These are phyloP conservation scores for Aspergillus chevalieri DNA, from an alignment of 2,329 filamentous ascomycete species.

Conservation along the genomic window DNA sequence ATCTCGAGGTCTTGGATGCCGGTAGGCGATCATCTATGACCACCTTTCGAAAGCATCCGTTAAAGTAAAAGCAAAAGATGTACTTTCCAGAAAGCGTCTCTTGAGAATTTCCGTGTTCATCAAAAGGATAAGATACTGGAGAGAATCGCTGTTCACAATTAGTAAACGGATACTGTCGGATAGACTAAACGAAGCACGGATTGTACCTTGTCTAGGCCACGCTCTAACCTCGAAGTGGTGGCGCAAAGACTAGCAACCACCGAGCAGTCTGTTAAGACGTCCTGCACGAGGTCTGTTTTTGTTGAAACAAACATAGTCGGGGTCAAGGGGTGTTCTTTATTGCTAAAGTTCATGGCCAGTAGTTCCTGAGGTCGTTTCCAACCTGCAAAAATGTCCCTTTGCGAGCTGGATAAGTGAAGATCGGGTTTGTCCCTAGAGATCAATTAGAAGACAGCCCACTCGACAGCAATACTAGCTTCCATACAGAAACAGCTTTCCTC, in stretches of 20 bases:
- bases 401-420: constrained; percentile 67
- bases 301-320: constrained; percentile 54
- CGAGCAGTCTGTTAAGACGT: constrained; percentile 92
- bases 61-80: constrained; percentile 87
- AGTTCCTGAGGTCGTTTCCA: constrained; percentile 76
- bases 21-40: constrained; percentile 85
- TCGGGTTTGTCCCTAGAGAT: constrained; percentile 57
- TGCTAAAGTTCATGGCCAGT: constrained; percentile 40
- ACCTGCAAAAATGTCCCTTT: constrained; percentile 68
- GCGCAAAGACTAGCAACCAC: constrained; percentile 94
- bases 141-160: constrained; percentile 54
- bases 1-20: constrained; percentile 62
- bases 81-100: constrained; percentile 81
- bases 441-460: constrained; percentile 13
- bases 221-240: constrained; percentile 62
- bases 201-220: constrained; percentile 60
- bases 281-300: constrained; percentile 80
- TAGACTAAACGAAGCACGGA: no score
- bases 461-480: constrained; percentile 14
- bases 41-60: constrained; percentile 83
- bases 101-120: constrained; percentile 49
- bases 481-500: constrained; percentile 59
- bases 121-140: constrained; percentile 68
- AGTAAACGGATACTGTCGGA: no score
- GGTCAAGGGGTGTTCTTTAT: constrained; percentile 9